Evolutionary conservation across 23 red algal species (phyloP), one percentile per base, ranked within the genome.

Genomic region (Rhodosorus marinus): DNA sequence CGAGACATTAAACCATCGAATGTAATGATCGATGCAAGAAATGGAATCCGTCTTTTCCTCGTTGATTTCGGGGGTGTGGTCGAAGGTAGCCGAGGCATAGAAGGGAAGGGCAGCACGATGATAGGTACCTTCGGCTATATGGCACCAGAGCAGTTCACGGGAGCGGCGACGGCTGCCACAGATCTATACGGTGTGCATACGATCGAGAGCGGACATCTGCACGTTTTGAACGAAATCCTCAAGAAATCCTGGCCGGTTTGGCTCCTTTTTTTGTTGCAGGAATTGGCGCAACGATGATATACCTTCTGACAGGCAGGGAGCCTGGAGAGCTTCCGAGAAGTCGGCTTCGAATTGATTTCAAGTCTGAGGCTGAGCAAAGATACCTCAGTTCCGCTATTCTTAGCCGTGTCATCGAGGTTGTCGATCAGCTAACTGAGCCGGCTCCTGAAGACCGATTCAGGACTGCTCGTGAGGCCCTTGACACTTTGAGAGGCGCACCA

Each of bases 101-200:
- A 0, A 2, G 47, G 47, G 22, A 26, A 2, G 5, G 47, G 47
- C 5, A 26, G 6, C 47, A 80, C 74, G 21, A 30, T 80, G 17
- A 47, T 66, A 2, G 74, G 74, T 2, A 80, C 74, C 9, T 80
- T 68, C 46, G 74, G 74, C 3, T 80, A 68, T 48, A 80, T 80
- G 74, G 47, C 74, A 21, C 74, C 74, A 29, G 74, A 80, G 15
- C 60, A 66, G 28, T 66, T 68, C 27, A 22, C 43, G 0, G 74
- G 74, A 6, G 23, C 24, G 22, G 61, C 35, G 17, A 65, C 69
- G 20, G 61, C 60, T 22, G 63, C 63, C 4, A 55, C 60, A 17
- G 74, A 80, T 45, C 29, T 80, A 43, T 80, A 80, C 35, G 74
- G 53, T 20, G 49, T n/a, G n/a, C n/a, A n/a, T n/a, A n/a, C n/a